Base-by-base conservation (phyloP, 805 yeast species). In the Hanseniaspora taiwanica region DNA sequence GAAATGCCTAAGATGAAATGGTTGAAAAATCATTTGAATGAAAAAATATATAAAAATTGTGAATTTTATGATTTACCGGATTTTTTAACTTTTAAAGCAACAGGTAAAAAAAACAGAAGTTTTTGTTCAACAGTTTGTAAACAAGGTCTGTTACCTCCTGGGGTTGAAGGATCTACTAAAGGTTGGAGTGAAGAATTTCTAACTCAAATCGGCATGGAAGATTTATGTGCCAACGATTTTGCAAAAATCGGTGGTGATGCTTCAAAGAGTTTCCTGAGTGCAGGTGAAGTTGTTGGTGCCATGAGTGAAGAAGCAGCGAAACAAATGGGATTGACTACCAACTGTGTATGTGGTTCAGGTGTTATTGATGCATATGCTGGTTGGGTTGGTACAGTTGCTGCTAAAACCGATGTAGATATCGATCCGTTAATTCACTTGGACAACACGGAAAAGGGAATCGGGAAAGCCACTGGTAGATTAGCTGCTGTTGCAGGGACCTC, bases 401-500 rank as follows among this genome's bases (percentile, higher is more conserved):
- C 94, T 1, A 76, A 78, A 49, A 77, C 85, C 4, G 83, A 80
- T 46, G 54, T 63, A 4, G 56, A 69, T 23, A 68, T 77, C 40
- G 73, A 74, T 0, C 62, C 63, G n/a, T 61, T 69, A 45, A 65
- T 64, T 3, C 69, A 71, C 43, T 68, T 67, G 44, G 78, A 74
- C 44, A 58, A 65, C 35, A 64, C 63, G 33, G 55, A 58, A 27
- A 41, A 42, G 2, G 74, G 74, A 5, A 68, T 81, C 49, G 72
- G 70, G 33, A 69, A 71, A 31, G 76, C 91, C 4, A 69, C 80
- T 48, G 93, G 94, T 43, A 74, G 96, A 51, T 68, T 91, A 48
- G 97, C 98, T 13, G 96, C 96, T 2, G 96, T 91, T 17, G 97
- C 98, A 0, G 98, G 98, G 45, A 91, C 98, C 5, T 86, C 96